Evolutionary conservation across 2,329 filamentous ascomycete species (phyloP).

Genomic region (Penicillium sp.): DNA sequence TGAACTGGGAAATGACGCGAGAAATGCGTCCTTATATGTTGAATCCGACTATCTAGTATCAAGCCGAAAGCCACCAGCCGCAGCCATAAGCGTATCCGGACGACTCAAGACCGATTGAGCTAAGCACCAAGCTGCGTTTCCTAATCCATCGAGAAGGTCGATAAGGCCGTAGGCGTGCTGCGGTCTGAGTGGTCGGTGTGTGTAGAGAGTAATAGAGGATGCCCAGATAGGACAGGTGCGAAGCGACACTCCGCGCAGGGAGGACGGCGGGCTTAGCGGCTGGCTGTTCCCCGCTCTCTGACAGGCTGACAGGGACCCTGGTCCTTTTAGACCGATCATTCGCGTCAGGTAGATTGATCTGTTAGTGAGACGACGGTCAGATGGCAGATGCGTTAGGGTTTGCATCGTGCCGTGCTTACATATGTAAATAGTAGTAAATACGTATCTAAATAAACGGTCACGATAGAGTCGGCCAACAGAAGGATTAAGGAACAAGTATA

Average conservation of each 20-base stretch:
- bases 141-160: neutral
- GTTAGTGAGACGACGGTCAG: neutral
- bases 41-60: neutral
- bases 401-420: too few species aligned
- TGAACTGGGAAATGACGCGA: neutral
- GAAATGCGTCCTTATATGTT: neutral
- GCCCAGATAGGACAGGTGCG: neutral
- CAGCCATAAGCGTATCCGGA: neutral
- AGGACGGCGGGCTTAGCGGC: conserved; percentile 6
- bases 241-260: conserved; percentile 10
- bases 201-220: neutral
- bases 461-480: too few species aligned
- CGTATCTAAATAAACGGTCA: too few species aligned
- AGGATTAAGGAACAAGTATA: too few species aligned
- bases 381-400: neutral
- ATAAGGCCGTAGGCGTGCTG: neutral
- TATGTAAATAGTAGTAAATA: too few species aligned
- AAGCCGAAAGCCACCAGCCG: neutral
- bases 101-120: neutral
- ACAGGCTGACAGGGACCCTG: neutral
- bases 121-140: neutral
- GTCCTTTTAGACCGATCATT: neutral
- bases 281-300: neutral
- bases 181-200: neutral
- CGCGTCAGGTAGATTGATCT: conserved; percentile 4